Base-by-base conservation (phyloP, 2,329 filamentous ascomycete species). In the Epichloe bromicola region DNA sequence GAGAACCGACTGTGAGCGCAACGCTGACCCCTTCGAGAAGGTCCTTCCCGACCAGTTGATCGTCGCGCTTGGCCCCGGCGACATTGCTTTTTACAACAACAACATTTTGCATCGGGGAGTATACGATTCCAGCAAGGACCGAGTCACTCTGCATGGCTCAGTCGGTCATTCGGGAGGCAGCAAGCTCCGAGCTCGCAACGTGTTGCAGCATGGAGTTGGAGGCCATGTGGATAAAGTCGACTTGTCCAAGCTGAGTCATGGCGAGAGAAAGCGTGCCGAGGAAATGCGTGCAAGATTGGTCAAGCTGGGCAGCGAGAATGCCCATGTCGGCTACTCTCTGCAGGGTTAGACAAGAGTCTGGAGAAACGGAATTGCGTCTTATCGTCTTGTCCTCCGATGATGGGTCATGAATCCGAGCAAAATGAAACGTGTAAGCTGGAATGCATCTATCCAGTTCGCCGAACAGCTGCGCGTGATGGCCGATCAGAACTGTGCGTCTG, bases 11-110 rank as follows among this genome's bases (percentile, higher is more conserved):
- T 63, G 59, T 1, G 89, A 95, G 74, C 74, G 87, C 12, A 65
- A 61, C 6, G 87, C 86, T 0, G 79, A 73, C 19, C 82, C 84
- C 0, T 85, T 80, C 59, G 83, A 83, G 57, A 61, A 69, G 2
- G 60, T 70, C 2, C 59, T 93, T 57, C 80, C 82, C 0, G 79
- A 71, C 0, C 82, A 89, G 70, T 61, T 83, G 14, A 67, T 78
- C 3, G 87, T 94, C 15, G 62, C 71, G 61, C 70, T 94, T 54
- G 70, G 77, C 55, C 75, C 87, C 0, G 88, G 88, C 0, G 88
- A 95, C 66, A 80, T 85, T 15, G 86, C 86, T 41, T 95, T 60
- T 60, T 95, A 95, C 63, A 82, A 95, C 65, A 94, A 90, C 62
- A 94, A 95, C 65, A 94, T 95, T 56, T 65, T 94, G 55, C 85